Conservation (phyloP, 768 basidiomycete species). For the Lentinula sp. region DNA sequence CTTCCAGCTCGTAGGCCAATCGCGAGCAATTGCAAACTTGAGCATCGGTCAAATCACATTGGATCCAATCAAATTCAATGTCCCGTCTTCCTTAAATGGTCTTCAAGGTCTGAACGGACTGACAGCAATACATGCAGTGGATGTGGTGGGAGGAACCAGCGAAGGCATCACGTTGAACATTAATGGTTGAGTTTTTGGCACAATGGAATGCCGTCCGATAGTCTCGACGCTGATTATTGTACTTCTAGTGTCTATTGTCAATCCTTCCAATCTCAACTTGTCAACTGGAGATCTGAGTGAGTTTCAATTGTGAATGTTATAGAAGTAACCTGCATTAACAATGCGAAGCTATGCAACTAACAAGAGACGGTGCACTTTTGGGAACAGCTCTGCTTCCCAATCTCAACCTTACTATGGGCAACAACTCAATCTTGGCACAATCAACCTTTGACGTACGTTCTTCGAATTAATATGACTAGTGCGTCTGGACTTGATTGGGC, state of each 20-base stretch:
- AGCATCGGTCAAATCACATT: conserved; percentile 64
- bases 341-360: conserved; percentile 46
- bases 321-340: neutral
- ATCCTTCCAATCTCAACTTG: conserved; percentile 64
- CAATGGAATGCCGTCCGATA: neutral
- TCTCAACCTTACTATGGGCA: conserved; percentile 51
- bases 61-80: conserved; percentile 67
- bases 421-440: conserved; percentile 47
- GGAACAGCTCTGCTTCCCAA: conserved; percentile 62
- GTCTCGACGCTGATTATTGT: neutral
- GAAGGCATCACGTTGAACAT: conserved; percentile 57
- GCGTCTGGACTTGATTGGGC: too few relatives aligned
- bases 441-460: conserved; percentile 43
- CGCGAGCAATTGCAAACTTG: conserved; percentile 53
- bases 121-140: conserved; percentile 52
- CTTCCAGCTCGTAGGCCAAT: conserved; percentile 56
- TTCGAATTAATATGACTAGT: neutral
- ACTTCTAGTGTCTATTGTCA: conserved; percentile 48
- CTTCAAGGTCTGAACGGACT: conserved; percentile 54
- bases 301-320: conserved; percentile 15
- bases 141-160: conserved; percentile 58
- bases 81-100: conserved; percentile 54
- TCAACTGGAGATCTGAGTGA: conserved; percentile 57
- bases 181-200: conserved; percentile 31
- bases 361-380: conserved; percentile 41